phyloP scores from a whole-genome alignment of 1,139 yeast genomes.

The Diutina scorzettiae region DNA sequence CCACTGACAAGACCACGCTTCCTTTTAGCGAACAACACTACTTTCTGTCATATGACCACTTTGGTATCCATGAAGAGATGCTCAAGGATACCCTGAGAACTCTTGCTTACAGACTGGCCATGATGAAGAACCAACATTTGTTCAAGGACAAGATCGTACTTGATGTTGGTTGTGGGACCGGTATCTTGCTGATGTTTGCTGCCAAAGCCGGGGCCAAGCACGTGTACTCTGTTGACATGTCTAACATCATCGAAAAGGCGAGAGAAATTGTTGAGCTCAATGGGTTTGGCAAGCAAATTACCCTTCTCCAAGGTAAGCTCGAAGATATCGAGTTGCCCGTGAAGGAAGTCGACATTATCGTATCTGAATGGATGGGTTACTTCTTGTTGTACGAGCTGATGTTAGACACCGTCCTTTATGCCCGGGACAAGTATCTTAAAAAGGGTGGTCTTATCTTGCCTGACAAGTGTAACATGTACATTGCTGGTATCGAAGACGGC shows the following conservation, averaged over 20 bases:
- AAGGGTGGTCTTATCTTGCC: conserved; percentile 91
- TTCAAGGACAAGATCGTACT: conserved; percentile 92
- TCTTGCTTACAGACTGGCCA: conserved; percentile 82
- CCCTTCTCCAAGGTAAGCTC: conserved; percentile 82
- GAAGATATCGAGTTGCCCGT: conserved; percentile 86
- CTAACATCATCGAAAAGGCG: conserved; percentile 92
- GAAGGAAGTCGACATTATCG: conserved; percentile 78
- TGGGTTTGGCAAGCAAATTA: conserved; percentile 80
- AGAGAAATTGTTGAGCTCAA: conserved; percentile 71
- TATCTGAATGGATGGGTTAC: conserved; percentile 99
- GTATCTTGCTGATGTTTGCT: conserved; percentile 96
- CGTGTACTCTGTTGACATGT: conserved; percentile 95
- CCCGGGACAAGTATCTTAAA: conserved; percentile 84
- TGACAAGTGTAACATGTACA: conserved; percentile 80
- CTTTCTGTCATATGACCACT: conserved; percentile 90
- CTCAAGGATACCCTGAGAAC: conserved; percentile 92
- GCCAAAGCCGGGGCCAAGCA: conserved; percentile 96
- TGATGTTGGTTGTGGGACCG: conserved; percentile 98
- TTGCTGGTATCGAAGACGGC: conserved; percentile 93
- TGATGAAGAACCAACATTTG: conserved; percentile 77
- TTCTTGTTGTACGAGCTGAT: conserved; percentile 90
- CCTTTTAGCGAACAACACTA: conserved; percentile 79
- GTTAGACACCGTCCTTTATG: conserved; percentile 92
- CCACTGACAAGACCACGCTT: conserved; percentile 42
- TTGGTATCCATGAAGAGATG: conserved; percentile 98